phyloP scores from a whole-genome alignment of 495 filamentous ascomycete species.

The Aspergillus panamensis region DNA sequence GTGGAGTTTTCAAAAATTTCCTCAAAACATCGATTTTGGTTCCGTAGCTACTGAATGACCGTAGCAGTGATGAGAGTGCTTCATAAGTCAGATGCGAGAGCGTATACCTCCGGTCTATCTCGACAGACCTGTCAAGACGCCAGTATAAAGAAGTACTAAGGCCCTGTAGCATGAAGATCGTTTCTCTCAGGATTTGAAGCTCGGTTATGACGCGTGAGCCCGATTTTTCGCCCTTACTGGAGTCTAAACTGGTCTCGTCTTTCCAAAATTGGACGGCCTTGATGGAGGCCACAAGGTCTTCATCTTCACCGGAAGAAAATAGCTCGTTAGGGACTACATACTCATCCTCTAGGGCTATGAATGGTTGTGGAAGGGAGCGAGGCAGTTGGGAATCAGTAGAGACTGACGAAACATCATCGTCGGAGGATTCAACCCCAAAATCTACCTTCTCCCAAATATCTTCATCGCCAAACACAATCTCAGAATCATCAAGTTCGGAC shows the following conservation, averaged over 20 bases:
- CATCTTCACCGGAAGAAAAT: constrained; percentile 33
- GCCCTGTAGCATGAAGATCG: constrained; percentile 79
- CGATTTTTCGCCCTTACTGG: constrained; percentile 26
- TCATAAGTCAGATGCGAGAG: constrained; percentile 38
- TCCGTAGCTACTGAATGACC: constrained; percentile 44
- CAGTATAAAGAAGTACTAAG: constrained; percentile 69
- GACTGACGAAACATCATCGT: constrained; percentile 39
- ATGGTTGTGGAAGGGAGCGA: constrained; percentile 23
- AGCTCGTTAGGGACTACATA: constrained; percentile 39
- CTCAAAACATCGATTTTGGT: constrained; percentile 45
- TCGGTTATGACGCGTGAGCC: constrained; percentile 60
- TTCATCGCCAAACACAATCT: constrained; percentile 64
- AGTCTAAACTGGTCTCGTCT: constrained; percentile 30
- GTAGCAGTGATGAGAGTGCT: constrained; percentile 40
- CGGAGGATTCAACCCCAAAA: constrained; percentile 64
- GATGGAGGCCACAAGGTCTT: constrained; percentile 46
- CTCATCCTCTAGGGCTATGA: constrained; percentile 28
- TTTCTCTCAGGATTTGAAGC: constrained; percentile 70
- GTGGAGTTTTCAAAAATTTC: constrained; percentile 38
- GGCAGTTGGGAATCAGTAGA: constrained; percentile 30
- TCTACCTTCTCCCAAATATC: constrained; percentile 77
- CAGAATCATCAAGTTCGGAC: constrained; percentile 70
- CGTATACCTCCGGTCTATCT: constrained; percentile 35
- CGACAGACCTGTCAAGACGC: constrained; percentile 38
- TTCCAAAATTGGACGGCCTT: constrained; percentile 65